Evolutionary conservation across 495 filamentous ascomycete species (phyloP).

Genomic region (Hyaloscypha variabilis): DNA sequence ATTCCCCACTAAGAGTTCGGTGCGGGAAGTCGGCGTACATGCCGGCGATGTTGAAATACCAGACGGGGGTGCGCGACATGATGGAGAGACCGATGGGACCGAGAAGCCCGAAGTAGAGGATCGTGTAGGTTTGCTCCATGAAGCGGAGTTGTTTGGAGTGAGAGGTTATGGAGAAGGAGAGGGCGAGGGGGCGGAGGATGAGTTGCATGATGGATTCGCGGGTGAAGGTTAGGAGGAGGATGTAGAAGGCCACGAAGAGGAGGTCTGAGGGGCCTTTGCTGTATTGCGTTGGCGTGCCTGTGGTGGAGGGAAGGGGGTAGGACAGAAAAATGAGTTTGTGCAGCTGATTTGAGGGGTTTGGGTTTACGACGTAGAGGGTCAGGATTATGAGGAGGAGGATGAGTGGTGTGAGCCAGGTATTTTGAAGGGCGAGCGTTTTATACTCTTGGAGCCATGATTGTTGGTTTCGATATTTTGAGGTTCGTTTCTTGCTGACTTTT

Average conservation of each 20-base stretch:
- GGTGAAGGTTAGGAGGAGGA: slow-evolving; percentile 82
- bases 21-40: slow-evolving; percentile 95
- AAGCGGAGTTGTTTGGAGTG: slow-evolving; percentile 84
- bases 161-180: slow-evolving; percentile 65
- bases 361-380: slow-evolving; percentile 73
- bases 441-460: slow-evolving; percentile 31
- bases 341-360: slow-evolving; percentile 76
- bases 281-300: slow-evolving; percentile 67
- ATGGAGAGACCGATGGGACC: slow-evolving; percentile 87
- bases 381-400: slow-evolving; percentile 65
- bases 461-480: not conserved
- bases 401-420: slow-evolving; percentile 81
- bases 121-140: slow-evolving; percentile 97
- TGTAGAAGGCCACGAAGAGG: slow-evolving; percentile 87
- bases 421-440: slow-evolving; percentile 64
- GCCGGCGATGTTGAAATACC: slow-evolving; percentile 89
- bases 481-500: not conserved
- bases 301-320: slow-evolving; percentile 61
- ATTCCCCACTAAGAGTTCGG: slow-evolving; percentile 71
- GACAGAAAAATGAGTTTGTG: slow-evolving; percentile 89
- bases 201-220: slow-evolving; percentile 97
- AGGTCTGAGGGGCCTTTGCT: slow-evolving; percentile 86
- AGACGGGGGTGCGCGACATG: slow-evolving; percentile 84
- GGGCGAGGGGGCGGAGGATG: slow-evolving; percentile 76
- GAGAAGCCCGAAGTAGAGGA: slow-evolving; percentile 83